These are phyloP conservation scores for Arabidopsis suecica DNA, from an alignment of 345 rosid species.

Conservation along the genomic window DNA sequence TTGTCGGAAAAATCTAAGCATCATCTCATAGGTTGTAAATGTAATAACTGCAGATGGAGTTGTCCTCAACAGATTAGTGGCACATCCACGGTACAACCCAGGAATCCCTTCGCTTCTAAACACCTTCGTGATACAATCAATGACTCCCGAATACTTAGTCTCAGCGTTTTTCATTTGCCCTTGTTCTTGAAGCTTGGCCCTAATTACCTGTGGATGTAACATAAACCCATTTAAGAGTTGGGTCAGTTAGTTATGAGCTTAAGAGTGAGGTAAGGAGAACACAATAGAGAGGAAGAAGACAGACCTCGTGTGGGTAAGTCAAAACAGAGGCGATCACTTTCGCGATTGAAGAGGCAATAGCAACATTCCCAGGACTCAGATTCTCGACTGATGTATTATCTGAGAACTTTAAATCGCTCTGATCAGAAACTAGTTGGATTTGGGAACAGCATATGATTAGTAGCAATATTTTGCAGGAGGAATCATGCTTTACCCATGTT, in stretches of 20 bases:
- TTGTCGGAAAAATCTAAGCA: constrained; percentile 54
- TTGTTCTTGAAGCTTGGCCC: constrained; percentile 97
- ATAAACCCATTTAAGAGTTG: neutral
- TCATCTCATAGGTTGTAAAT: constrained; percentile 86
- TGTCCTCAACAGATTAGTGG: constrained; percentile 75
- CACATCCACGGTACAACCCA: constrained; percentile 89
- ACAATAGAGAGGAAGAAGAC: constrained; percentile 20
- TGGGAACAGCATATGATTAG: constrained; percentile 15
- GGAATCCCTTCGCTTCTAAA: constrained; percentile 67
- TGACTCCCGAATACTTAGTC: constrained; percentile 61
- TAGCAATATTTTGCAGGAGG: constrained; percentile 9
- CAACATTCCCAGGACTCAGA: constrained; percentile 66
- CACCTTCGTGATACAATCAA: constrained; percentile 83
- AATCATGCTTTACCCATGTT: constrained; percentile 55
- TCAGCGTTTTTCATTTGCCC: constrained; percentile 63
- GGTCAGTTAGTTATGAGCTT: constrained; percentile 9
- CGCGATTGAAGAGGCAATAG: constrained; percentile 79
- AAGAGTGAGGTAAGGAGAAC: constrained; percentile 1
- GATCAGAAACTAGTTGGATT: constrained; percentile 41
- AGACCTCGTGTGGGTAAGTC: constrained; percentile 96
- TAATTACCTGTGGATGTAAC: constrained; percentile 62
- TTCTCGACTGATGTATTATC: constrained; percentile 65
- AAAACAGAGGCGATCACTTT: constrained; percentile 83
- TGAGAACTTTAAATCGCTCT: constrained; percentile 46
- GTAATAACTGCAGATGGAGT: constrained; percentile 90